Conservation (phyloP, 768 basidiomycete genomes). For the Termitomyces sp. region DNA sequence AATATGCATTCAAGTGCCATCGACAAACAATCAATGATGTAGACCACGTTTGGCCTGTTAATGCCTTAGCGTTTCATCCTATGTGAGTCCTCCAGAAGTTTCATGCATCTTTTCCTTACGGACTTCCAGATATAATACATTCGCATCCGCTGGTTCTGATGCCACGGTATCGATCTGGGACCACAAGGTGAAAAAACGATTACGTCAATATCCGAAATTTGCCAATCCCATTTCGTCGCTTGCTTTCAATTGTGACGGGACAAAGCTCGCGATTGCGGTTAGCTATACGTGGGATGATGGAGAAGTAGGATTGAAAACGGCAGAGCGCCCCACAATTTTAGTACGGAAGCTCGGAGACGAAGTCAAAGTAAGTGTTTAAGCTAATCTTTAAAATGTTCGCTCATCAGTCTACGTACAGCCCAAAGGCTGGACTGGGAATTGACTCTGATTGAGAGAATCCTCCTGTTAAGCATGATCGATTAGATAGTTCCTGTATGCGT, state of each 20-base stretch:
- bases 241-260: slow-evolving; percentile 80
- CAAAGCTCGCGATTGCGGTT: slow-evolving; percentile 74
- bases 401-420: slow-evolving; percentile 4
- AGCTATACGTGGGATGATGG: slow-evolving; percentile 92
- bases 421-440: slow-evolving; percentile 15
- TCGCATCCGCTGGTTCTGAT: slow-evolving; percentile 94
- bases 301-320: slow-evolving; percentile 61
- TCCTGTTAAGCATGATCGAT: neutral
- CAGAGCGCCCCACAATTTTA: slow-evolving; percentile 54
- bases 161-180: slow-evolving; percentile 96
- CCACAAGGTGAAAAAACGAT: slow-evolving; percentile 90
- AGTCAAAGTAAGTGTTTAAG: slow-evolving; percentile 47
- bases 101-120: neutral
- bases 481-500: neutral
- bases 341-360: slow-evolving; percentile 70
- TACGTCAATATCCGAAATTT: slow-evolving; percentile 86
- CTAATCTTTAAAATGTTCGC: neutral
- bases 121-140: slow-evolving; percentile 73
- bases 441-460: neutral
- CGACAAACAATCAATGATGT: slow-evolving; percentile 84
- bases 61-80: slow-evolving; percentile 92
- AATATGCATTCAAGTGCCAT: slow-evolving; percentile 98
- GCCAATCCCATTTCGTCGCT: slow-evolving; percentile 68
- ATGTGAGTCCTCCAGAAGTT: slow-evolving; percentile 35
- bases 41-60: slow-evolving; percentile 97